These are phyloP conservation scores for Aspergillus jensenii DNA, from an alignment of 2,329 filamentous ascomycete genomes.

Conservation along the genomic window DNA sequence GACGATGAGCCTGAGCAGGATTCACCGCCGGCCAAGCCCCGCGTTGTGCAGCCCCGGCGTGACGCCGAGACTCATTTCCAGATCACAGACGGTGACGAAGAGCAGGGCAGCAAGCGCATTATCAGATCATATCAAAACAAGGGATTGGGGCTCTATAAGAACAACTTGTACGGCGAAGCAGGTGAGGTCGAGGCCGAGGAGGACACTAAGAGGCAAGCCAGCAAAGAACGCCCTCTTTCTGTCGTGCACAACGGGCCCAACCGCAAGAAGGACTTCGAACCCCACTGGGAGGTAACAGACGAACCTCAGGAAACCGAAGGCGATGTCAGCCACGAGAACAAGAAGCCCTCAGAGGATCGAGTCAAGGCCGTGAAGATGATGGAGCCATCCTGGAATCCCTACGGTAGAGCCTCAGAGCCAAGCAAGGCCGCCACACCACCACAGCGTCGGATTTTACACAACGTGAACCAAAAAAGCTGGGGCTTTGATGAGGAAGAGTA, in stretches of 20 bases:
- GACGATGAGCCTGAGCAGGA: constrained; percentile 57
- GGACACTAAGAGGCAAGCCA: constrained; percentile 1
- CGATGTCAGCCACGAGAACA: constrained; percentile 42
- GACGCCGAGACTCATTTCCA: constrained; percentile 84
- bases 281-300: constrained; percentile 76
- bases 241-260: constrained; percentile 72
- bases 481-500: constrained; percentile 37
- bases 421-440: constrained; percentile 26
- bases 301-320: constrained; percentile 29
- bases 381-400: constrained; percentile 57
- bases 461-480: constrained; percentile 42
- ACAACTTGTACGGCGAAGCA: constrained; percentile 67
- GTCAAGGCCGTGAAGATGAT: constrained; percentile 73
- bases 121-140: constrained; percentile 62
- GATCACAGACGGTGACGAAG: constrained; percentile 72
- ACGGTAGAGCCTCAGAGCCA: constrained; percentile 38
- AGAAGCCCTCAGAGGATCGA: constrained; percentile 55
- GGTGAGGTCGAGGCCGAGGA: constrained; percentile 33
- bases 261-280: constrained; percentile 72
- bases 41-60: constrained; percentile 67
- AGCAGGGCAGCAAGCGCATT: constrained; percentile 39
- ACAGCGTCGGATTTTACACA: constrained; percentile 24
- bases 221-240: constrained; percentile 51
- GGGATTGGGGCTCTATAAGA: constrained; percentile 72
- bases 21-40: constrained; percentile 51